phyloP scores from a whole-genome alignment of 306 rosid genomes.

The Inga oerstediana region DNA sequence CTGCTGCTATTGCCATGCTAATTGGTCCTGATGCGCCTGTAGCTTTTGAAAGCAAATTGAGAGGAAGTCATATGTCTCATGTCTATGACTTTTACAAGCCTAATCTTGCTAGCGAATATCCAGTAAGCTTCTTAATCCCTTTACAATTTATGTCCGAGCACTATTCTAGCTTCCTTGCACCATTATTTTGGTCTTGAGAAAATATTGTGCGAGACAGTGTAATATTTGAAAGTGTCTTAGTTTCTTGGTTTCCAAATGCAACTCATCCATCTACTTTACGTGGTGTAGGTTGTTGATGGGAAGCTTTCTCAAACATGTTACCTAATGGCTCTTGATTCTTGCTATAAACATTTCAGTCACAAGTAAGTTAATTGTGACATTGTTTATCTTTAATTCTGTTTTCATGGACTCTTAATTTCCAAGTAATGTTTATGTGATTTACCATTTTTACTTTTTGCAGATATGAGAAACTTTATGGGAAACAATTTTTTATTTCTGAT shows the following conservation, averaged over 20 bases:
- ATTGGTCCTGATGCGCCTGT: slow-evolving; percentile 96
- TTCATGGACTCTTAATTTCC: not conserved
- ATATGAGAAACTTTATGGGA: slow-evolving; percentile 81
- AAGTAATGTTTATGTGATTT: slow-evolving; percentile 11
- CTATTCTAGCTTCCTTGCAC: not conserved
- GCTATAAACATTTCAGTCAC: slow-evolving; percentile 73
- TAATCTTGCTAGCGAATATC: slow-evolving; percentile 96
- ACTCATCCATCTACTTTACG: slow-evolving; percentile 23
- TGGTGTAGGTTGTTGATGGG: slow-evolving; percentile 90
- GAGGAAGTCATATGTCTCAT: slow-evolving; percentile 95
- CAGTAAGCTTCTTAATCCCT: slow-evolving; percentile 55
- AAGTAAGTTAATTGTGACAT: slow-evolving; percentile 58
- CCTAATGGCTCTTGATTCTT: slow-evolving; percentile 91
- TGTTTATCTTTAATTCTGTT: slow-evolving; percentile 5
- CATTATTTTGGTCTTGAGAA: slow-evolving; percentile 13
- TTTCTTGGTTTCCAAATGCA: slow-evolving; percentile 34
- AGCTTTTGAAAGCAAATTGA: slow-evolving; percentile 90
- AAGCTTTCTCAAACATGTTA: slow-evolving; percentile 98
- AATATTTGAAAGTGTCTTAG: not conserved
- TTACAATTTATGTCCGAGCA: slow-evolving; percentile 10
- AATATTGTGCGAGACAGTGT: slow-evolving; percentile 6
- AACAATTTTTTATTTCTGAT: slow-evolving; percentile 74
- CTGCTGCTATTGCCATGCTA: slow-evolving; percentile 95
- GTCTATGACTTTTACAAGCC: slow-evolving; percentile 99
- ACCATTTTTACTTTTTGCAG: slow-evolving; percentile 50